These are phyloP conservation scores for Acacia confusa DNA, from an alignment of 306 rosid genomes.

Conservation along the genomic window DNA sequence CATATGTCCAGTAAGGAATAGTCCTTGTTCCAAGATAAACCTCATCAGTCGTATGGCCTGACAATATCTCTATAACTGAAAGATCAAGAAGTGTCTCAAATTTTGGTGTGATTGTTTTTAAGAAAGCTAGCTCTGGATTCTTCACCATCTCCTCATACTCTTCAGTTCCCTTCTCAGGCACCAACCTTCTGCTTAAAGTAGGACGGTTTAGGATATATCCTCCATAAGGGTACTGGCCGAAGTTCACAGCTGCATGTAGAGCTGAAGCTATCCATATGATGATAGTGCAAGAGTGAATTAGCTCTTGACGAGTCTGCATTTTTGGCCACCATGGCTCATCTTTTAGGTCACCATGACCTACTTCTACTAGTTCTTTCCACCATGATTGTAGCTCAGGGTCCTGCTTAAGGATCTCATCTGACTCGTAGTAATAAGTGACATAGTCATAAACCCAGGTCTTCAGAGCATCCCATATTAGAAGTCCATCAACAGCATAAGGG, in stretches of 20 bases:
- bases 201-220: neutral
- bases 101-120: neutral
- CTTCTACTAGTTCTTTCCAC: constrained; percentile 1
- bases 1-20: neutral
- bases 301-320: neutral
- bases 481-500: constrained; percentile 2
- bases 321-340: neutral
- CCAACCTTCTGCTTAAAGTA: neutral
- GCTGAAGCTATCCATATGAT: constrained; percentile 5
- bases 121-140: neutral
- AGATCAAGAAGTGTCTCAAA: neutral
- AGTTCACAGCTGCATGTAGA: neutral
- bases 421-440: neutral
- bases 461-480: neutral
- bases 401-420: neutral
- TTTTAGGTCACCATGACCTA: neutral
- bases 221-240: neutral
- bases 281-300: neutral
- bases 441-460: neutral
- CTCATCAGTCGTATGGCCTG: neutral
- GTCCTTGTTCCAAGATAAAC: neutral
- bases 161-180: neutral
- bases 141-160: neutral
- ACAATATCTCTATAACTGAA: neutral
- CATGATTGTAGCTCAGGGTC: neutral